Percentiles rank a stretch among this genome's conserved stretches.
These are phyloP conservation scores for Lactarius psammicola DNA, from an alignment of 768 basidiomycete genomes.

Conservation along the genomic window DNA sequence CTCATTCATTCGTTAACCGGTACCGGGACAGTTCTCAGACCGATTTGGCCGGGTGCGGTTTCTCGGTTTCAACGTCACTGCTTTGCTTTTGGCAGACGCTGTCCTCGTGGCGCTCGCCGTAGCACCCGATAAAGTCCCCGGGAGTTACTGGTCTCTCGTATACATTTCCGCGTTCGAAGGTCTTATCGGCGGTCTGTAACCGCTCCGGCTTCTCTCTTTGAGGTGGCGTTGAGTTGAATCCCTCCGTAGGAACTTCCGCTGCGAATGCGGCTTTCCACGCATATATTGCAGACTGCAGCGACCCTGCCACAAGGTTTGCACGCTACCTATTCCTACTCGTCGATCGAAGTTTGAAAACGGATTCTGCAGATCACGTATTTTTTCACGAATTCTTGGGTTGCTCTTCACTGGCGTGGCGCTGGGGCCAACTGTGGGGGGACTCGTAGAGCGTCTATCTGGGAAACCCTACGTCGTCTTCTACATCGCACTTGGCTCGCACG, in stretches of 20 bases:
- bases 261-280: conserved; percentile 55
- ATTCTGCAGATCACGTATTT: conserved; percentile 52
- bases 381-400: conserved; percentile 66
- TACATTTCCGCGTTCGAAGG: conserved; percentile 68
- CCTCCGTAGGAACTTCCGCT: conserved; percentile 43
- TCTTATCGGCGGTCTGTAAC: conserved; percentile 59
- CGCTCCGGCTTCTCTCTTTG: neutral
- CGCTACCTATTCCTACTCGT: neutral
- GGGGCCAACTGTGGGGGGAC: conserved; percentile 70
- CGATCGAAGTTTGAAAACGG: conserved; percentile 6
- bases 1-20: neutral
- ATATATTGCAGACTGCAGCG: conserved; percentile 68
- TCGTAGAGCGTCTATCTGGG: conserved; percentile 59
- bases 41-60: conserved; percentile 66
- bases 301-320: conserved; percentile 38
- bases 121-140: conserved; percentile 61
- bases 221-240: neutral
- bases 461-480: conserved; percentile 70
- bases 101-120: conserved; percentile 64
- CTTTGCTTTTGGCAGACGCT: conserved; percentile 60
- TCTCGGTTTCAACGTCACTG: conserved; percentile 59
- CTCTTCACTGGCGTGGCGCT: conserved; percentile 71
- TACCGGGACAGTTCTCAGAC: conserved; percentile 62
- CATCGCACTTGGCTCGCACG: conserved; percentile 50
- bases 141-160: conserved; percentile 79